Conservation (phyloP, 805 yeast genomes). For the Myxozyma vanderwaltii region DNA sequence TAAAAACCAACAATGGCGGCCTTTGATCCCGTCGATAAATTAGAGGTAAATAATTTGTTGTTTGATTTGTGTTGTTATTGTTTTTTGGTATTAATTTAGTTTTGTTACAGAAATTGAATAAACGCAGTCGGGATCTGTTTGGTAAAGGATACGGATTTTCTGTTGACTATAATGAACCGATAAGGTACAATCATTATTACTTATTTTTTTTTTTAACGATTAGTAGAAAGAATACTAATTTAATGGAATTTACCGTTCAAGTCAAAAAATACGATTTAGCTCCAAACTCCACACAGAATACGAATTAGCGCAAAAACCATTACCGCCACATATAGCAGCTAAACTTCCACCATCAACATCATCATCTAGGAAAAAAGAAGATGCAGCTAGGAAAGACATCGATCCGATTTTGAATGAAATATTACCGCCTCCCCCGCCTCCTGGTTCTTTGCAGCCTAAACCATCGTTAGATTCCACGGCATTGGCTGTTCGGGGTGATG, state of each 20-base stretch:
- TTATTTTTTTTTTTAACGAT: not conserved
- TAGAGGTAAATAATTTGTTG: constrained; percentile 15
- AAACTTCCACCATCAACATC: constrained; percentile 33
- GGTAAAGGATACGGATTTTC: constrained; percentile 33
- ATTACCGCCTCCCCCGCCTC: constrained; percentile 28
- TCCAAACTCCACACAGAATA: constrained; percentile 35
- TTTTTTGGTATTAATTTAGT: not conserved
- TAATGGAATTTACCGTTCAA: too few species aligned
- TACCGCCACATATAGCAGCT: constrained; percentile 38
- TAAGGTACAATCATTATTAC: constrained; percentile 13
- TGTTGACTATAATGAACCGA: constrained; percentile 30
- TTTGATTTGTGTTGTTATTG: not conserved
- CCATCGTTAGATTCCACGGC: constrained; percentile 20
- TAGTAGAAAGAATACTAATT: too few species aligned
- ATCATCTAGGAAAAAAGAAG: constrained; percentile 18
- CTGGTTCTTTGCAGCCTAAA: constrained; percentile 21
- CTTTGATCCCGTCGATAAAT: constrained; percentile 23
- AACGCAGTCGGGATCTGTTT: constrained; percentile 34
- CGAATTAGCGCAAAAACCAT: constrained; percentile 26
- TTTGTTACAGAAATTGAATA: constrained; percentile 16
- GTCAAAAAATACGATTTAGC: constrained; percentile 24
- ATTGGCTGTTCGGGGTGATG: constrained; percentile 9
- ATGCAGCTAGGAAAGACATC: constrained; percentile 20
- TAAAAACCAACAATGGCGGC: constrained; percentile 11
- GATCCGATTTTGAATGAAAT: constrained; percentile 22